A percentile compares a stretch with the other conserved stretches of the same genome.
Conservation (phyloP, 108 stramenopile genomes). For the Skeletonema grethae region DNA sequence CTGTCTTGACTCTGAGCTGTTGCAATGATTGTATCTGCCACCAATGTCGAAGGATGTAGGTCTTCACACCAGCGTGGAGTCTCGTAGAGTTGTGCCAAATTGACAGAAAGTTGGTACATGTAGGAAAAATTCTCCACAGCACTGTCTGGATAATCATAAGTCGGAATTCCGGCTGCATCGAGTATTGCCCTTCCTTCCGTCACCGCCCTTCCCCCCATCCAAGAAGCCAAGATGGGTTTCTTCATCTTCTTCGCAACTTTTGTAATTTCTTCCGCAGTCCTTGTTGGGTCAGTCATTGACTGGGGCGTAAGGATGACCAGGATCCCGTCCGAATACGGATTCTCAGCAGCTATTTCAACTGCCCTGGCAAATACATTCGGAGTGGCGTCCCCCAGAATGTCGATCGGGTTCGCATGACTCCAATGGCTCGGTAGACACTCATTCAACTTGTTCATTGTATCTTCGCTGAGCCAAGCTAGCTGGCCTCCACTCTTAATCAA, state of each 20-base stretch:
- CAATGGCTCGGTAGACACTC: conserved; percentile 29
- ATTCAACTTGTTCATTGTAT: conserved; percentile 35
- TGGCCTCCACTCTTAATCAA: conserved; percentile 38
- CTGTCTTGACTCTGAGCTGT: conserved; percentile 24
- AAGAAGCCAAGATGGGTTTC: conserved; percentile 43
- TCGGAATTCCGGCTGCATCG: conserved; percentile 33
- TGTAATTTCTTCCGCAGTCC: conserved; percentile 35
- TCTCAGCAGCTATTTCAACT: conserved; percentile 28
- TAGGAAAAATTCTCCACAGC: conserved; percentile 42
- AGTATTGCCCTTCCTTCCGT: conserved; percentile 33
- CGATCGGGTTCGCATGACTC: conserved; percentile 45
- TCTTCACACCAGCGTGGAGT: conserved; percentile 41
- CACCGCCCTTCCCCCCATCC: conserved; percentile 44
- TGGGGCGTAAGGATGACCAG: conserved; percentile 49
- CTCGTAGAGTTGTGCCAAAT: conserved; percentile 35
- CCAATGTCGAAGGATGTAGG: conserved; percentile 22
- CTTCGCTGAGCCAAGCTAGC: conserved; percentile 38
- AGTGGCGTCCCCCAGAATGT: conserved; percentile 48
- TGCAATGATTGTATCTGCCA: conserved; percentile 25
- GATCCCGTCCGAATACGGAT: conserved; percentile 34
- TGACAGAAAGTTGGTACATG: conserved; percentile 32
- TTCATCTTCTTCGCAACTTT: conserved; percentile 28
- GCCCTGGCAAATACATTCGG: conserved; percentile 29
- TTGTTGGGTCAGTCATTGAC: conserved; percentile 44
- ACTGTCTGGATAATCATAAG: conserved; percentile 41